Evolutionary conservation across 2,329 filamentous ascomycete species (phyloP), one percentile per base, ranked within the genome.

Genomic region (Penicillium aurantiogriseum): DNA sequence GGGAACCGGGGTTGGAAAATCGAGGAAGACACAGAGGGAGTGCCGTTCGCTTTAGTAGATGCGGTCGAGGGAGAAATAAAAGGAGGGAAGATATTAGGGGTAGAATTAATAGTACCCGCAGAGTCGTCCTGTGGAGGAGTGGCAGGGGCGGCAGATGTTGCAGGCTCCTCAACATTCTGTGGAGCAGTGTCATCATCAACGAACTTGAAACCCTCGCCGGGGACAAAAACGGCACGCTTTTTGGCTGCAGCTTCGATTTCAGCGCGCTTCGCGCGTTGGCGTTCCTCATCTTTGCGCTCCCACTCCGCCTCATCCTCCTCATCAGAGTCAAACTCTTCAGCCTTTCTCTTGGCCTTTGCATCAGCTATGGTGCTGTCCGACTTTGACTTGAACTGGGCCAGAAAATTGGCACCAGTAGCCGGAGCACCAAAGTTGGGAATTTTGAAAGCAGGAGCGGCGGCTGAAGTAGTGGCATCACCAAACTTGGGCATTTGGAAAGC

Each of bases 301-400:
- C 79, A 82, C 46, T 78, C 74, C 29, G 71, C 79, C 60, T 80
- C 77, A 43, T 81, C 78, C 42, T 82, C 79, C 53, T 81, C 79
- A 15, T 81, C 80, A 8, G 79, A 81, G 60, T 82, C 80, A 58
- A 78, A 81, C 23, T 81, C 79, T 50, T 81, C 79, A 4, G 74
- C 77, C 67, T 80, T 81, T 49, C 79, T 77, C 67, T 80, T 80
- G 54, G 72, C 74, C 56, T 76, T 78, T 45, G 77, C 77, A 46
- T 76, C 73, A 44, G 77, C 76, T 47, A 75, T 74, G 33, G 70
- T 68, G 50, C 76, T 71, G 21, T 75, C 73, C 6, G 79, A 71
- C 52, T 70, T 58, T 33, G 70, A 62, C 46, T 73, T 72, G 59
- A 81, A 81, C 8, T 79, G 71, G 19, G 71, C 70, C 51, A 79